phyloP scores from a whole-genome alignment of 148 eudicot genomes.

The Diospyros kaki region DNA sequence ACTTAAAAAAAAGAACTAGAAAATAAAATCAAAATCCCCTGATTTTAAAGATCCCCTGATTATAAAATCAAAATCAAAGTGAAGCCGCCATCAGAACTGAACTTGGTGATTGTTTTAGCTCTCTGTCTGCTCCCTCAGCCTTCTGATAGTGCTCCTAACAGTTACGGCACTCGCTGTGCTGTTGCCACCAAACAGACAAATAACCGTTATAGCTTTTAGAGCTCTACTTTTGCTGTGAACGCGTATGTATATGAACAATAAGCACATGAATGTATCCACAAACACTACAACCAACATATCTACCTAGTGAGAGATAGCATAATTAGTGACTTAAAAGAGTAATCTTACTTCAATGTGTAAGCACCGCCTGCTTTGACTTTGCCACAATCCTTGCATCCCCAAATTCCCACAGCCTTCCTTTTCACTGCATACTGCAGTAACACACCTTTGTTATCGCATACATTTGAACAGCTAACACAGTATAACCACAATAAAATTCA shows the following conservation, averaged over 20 bases:
- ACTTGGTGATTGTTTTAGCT: constrained; percentile 22
- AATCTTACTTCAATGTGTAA: constrained; percentile 71
- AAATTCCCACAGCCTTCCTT: constrained; percentile 81
- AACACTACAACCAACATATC: too few species aligned
- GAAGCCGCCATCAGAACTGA: too few species aligned
- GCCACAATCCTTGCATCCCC: constrained; percentile 98
- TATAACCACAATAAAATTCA: neutral
- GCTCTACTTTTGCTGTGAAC: neutral
- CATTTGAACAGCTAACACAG: neutral
- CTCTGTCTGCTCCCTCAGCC: constrained; percentile 94
- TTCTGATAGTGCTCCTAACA: constrained; percentile 89
- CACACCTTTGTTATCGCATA: neutral
- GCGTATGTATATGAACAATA: neutral
- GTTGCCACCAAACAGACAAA: constrained; percentile 11
- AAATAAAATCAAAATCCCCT: too few species aligned
- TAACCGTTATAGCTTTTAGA: too few species aligned
- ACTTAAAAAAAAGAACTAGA: too few species aligned
- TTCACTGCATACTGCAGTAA: constrained; percentile 75
- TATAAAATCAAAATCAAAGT: too few species aligned
- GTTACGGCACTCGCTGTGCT: constrained; percentile 94
- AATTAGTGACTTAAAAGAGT: neutral
- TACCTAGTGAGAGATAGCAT: too few species aligned
- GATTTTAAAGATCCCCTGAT: too few species aligned
- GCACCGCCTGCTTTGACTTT: constrained; percentile 96
- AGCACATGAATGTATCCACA: too few species aligned